Base-by-base conservation (phyloP, 345 rosid species). In the Brassica juncea region DNA sequence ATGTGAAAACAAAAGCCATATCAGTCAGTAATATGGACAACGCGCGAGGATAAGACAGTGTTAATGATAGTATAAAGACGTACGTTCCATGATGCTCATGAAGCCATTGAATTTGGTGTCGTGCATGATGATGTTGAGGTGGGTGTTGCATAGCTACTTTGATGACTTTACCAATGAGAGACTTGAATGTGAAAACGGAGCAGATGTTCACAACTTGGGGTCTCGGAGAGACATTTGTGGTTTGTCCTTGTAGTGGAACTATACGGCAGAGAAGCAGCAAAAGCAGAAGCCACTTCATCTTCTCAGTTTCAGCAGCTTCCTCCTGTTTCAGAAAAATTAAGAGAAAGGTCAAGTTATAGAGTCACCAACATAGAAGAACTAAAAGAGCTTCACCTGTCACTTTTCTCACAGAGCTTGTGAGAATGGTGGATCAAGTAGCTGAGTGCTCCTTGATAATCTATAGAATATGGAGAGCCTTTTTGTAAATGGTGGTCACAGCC, bases 41-140 rank as follows among this genome's bases (percentile, higher is more conserved):
- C 25, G 25, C 25, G 25, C 19, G 66, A 16, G 54, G 60, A 71
- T 78, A 65, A 23, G 25, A 23, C 25, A 74, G 31, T 62, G 54
- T 72, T 23, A 23, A 23, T 23, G 25, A 23, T 23, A 23, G 25
- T 23, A 23, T 23, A 23, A 23, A 23, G 70, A 82, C 86, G 82
- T 82, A 87, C 89, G 84, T 71, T 85, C 88, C 59, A 83, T 80
- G 32, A 87, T 72, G 75, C 77, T 83, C 75, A 89, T 83, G 82
- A 92, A 87, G 69, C 97, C 97, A 74, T 87, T 86, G 76, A 28
- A 80, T 52, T 87, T 88, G 19, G 87, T 79, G 71, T 94, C 96
- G 30, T 86, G 89, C 85, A 90, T 80, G 30, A 63, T 32, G 23
- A 90, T 42, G 4, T 67, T 76, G 73, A 94, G 86, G 80, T 70